These are phyloP conservation scores for Flaveria floridana DNA, from an alignment of 140 eudicot species.

Conservation along the genomic window DNA sequence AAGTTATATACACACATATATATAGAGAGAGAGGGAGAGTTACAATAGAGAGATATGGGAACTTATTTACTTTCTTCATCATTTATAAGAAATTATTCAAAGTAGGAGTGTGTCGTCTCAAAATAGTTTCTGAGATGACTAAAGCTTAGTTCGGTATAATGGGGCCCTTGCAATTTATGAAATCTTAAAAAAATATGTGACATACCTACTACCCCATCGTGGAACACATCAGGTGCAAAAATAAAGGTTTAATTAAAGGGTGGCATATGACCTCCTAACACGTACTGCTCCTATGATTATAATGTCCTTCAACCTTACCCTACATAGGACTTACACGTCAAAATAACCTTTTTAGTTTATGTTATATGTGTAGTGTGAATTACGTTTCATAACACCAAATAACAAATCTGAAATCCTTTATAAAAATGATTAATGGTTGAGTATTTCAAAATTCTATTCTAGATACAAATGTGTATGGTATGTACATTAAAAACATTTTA, in stretches of 20 bases:
- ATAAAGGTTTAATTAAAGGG: neutral
- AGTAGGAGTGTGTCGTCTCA: conserved; percentile 18
- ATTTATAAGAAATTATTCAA: conserved; percentile 9
- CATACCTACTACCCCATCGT: conserved; percentile 6
- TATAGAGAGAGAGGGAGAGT: neutral
- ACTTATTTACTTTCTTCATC: neutral
- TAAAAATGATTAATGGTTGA: too few relatives aligned
- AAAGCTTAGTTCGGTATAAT: conserved; percentile 11
- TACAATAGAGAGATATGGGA: neutral
- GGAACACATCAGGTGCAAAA: neutral
- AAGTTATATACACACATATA: neutral
- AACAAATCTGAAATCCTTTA: too few relatives aligned
- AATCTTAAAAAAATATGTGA: conserved; percentile 9
- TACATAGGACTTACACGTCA: neutral
- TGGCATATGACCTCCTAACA: neutral
- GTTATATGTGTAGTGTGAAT: too few relatives aligned
- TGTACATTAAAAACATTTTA: too few relatives aligned
- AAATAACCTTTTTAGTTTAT: too few relatives aligned
- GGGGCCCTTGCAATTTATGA: conserved; percentile 16
- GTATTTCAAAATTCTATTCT: too few relatives aligned
- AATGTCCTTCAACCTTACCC: neutral
- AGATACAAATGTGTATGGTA: too few relatives aligned
- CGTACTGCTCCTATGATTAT: neutral
- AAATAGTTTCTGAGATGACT: conserved; percentile 19
- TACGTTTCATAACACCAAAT: too few relatives aligned